Percentiles rank a stretch among this genome's conserved stretches.
Evolutionary conservation across 2,329 filamentous ascomycete genomes (phyloP).

Genomic region (Alternaria gaisen): DNA sequence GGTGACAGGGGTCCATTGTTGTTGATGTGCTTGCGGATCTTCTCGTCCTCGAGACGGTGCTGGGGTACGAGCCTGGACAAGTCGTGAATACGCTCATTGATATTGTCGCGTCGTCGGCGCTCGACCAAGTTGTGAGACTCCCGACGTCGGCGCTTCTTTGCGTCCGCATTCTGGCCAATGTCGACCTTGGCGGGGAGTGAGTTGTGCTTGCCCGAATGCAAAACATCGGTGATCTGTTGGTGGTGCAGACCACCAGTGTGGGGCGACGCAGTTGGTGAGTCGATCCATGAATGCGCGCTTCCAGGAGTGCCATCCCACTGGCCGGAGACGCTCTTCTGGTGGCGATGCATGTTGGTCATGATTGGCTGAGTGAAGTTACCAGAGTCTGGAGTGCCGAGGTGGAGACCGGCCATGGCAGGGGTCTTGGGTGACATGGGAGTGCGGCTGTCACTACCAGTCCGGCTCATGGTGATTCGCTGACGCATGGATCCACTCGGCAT

Average conservation of each 20-base stretch:
- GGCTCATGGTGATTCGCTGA: constrained; percentile 62
- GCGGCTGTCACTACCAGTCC: constrained; percentile 71
- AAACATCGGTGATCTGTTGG: constrained; percentile 85
- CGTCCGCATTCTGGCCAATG: constrained; percentile 80
- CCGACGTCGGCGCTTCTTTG: constrained; percentile 87
- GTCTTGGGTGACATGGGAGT: constrained; percentile 89
- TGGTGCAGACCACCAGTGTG: constrained; percentile 72
- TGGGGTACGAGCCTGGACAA: constrained; percentile 90
- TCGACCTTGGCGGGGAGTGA: constrained; percentile 88
- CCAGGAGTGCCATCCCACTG: constrained; percentile 90
- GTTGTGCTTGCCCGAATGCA: constrained; percentile 81
- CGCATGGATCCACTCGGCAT: constrained; percentile 47
- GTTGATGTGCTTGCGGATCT: constrained; percentile 91
- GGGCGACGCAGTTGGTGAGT: constrained; percentile 89
- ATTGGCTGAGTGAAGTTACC: constrained; percentile 82
- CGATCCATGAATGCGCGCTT: constrained; percentile 84
- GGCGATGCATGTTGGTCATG: constrained; percentile 70
- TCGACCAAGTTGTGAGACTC: constrained; percentile 98
- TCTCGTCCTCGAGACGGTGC: constrained; percentile 95
- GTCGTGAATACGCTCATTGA: constrained; percentile 98
- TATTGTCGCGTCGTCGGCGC: constrained; percentile 92
- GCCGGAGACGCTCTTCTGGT: constrained; percentile 84
- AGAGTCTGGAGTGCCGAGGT: constrained; percentile 75
- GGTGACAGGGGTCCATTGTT: constrained; percentile 92
- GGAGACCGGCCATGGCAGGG: constrained; percentile 75